phyloP scores from a whole-genome alignment of 1,284 basidiomycete genomes.

The Leccinum idahoense region DNA sequence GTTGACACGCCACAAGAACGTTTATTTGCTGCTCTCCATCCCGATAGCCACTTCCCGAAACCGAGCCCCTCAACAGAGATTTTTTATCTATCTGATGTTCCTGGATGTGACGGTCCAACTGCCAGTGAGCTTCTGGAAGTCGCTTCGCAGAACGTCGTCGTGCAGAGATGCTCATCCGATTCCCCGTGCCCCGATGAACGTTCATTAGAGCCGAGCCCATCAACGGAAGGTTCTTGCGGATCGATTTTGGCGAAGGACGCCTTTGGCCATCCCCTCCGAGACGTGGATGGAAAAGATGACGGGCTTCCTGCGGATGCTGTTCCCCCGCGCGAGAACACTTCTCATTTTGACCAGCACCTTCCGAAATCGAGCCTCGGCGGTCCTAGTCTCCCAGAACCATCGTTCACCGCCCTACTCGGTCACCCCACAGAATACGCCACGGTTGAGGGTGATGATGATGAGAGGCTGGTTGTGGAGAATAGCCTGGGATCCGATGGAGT shows the following conservation, averaged over 20 bases:
- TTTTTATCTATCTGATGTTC: background rate
- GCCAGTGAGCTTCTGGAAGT: background rate
- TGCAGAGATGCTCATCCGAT: background rate
- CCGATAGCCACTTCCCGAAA: background rate
- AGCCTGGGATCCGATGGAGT: constrained; percentile 1
- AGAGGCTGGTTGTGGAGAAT: background rate
- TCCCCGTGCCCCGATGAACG: background rate
- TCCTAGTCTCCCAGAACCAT: background rate
- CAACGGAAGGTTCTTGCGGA: background rate
- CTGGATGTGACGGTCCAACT: background rate
- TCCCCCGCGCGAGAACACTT: background rate
- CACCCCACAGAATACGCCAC: background rate
- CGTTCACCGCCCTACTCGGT: background rate
- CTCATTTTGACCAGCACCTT: background rate
- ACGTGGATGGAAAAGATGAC: background rate
- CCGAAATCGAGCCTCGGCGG: background rate
- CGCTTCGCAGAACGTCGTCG: background rate
- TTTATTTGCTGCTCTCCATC: background rate
- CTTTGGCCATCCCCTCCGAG: background rate
- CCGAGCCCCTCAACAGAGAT: background rate
- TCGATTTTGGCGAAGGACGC: background rate
- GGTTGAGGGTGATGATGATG: background rate
- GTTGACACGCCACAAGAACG: background rate
- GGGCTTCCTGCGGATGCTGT: background rate
- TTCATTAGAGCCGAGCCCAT: background rate